Evolutionary conservation across 2,329 filamentous ascomycete species (phyloP).

Genomic region (Coleophoma eucalyptorum): DNA sequence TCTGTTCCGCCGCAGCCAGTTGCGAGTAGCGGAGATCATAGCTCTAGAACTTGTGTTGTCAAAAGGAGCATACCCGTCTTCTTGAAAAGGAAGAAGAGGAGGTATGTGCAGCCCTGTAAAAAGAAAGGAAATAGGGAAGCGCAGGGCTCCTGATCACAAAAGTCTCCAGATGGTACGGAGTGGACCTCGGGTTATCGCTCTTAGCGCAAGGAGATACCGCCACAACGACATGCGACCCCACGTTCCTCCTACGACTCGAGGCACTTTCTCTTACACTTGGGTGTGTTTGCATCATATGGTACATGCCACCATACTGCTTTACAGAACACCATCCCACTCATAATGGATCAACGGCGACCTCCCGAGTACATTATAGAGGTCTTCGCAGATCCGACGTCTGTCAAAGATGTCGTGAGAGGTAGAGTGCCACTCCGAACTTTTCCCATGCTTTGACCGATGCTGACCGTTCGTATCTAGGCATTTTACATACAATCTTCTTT

Average conservation of each 20-base stretch:
- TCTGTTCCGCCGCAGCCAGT: slow-evolving; percentile 90
- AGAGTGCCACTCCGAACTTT: slow-evolving; percentile 16
- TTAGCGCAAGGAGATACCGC: too few relatives aligned
- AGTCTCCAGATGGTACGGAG: too few relatives aligned
- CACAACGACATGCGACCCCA: too few relatives aligned
- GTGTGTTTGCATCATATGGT: too few relatives aligned
- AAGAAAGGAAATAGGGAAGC: too few relatives aligned
- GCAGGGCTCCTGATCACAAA: background rate
- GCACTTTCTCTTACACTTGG: background rate
- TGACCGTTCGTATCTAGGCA: slow-evolving; percentile 48
- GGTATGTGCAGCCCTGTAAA: background rate
- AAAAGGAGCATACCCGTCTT: slow-evolving; percentile 12
- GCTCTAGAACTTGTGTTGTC: slow-evolving; percentile 5
- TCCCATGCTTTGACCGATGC: too few relatives aligned
- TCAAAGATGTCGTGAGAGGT: slow-evolving; percentile 94
- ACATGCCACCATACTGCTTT: background rate
- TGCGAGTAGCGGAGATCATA: slow-evolving; percentile 71
- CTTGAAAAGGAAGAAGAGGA: background rate
- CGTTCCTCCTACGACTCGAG: background rate
- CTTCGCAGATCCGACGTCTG: slow-evolving; percentile 84
- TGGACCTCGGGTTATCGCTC: too few relatives aligned
- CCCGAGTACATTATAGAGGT: slow-evolving; percentile 93
- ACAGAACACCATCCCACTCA: slow-evolving; percentile 9
- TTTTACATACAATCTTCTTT: slow-evolving; percentile 98
- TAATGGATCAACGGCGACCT: slow-evolving; percentile 62